Conservation (phyloP, 148 eudicot genomes). For the Heliosperma pusillum region DNA sequence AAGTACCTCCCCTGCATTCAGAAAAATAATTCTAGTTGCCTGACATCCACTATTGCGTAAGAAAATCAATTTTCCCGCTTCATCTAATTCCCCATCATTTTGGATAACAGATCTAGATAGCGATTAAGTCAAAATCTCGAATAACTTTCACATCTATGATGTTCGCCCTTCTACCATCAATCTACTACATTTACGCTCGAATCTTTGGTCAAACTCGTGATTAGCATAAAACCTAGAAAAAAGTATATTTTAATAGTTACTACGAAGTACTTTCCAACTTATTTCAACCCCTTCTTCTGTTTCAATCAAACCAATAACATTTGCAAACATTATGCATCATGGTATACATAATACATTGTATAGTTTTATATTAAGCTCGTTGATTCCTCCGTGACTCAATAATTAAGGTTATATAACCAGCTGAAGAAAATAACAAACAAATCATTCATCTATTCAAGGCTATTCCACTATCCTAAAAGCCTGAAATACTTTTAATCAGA, state of each 20-base stretch:
- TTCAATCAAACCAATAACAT: not conserved
- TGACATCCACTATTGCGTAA: too few relatives aligned
- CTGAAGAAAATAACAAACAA: not conserved
- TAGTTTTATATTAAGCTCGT: too few relatives aligned
- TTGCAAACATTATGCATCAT: too few relatives aligned
- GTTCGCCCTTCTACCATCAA: not conserved
- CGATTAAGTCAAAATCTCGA: not conserved
- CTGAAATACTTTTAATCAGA: not conserved
- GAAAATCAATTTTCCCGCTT: too few relatives aligned
- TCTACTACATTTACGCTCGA: not conserved
- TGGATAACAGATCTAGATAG: not conserved
- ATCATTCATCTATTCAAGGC: not conserved
- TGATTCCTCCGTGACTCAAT: not conserved
- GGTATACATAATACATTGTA: too few relatives aligned
- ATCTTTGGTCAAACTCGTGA: not conserved
- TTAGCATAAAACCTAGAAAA: too few relatives aligned
- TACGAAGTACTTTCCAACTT: not conserved
- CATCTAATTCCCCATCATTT: too few relatives aligned
- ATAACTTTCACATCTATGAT: not conserved
- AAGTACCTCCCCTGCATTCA: too few relatives aligned
- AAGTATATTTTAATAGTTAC: too few relatives aligned
- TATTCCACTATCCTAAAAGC: slow-evolving; percentile 2
- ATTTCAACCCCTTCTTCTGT: not conserved
- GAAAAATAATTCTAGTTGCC: too few relatives aligned
- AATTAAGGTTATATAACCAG: not conserved